phyloP scores from a whole-genome alignment of 2,329 filamentous ascomycete genomes.

The Akanthomyces muscarius region DNA sequence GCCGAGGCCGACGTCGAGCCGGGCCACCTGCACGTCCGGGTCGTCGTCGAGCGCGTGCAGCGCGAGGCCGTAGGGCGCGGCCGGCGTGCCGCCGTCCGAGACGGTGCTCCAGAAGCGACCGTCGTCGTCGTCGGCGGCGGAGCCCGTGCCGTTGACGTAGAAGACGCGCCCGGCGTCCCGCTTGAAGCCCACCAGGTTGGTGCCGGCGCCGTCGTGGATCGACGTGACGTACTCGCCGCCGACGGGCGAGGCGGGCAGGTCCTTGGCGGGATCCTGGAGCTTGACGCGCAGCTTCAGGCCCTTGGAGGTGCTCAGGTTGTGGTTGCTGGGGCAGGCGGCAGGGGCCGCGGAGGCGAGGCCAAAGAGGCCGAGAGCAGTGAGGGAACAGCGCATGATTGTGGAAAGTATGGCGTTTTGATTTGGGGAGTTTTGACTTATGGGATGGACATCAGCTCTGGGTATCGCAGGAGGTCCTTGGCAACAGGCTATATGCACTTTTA shows the following conservation, averaged over 20 bases:
- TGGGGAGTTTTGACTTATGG: too few relatives aligned
- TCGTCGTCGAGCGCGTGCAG: slow-evolving; percentile 22
- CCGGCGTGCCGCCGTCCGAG: slow-evolving; percentile 33
- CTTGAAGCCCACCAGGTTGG: slow-evolving; percentile 32
- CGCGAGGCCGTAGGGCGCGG: slow-evolving; percentile 31
- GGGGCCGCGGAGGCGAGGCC: slow-evolving; percentile 3
- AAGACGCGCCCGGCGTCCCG: slow-evolving; percentile 29
- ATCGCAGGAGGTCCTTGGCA: not conserved
- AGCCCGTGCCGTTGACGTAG: slow-evolving; percentile 41
- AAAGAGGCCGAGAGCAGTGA: slow-evolving; percentile 17
- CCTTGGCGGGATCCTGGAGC: slow-evolving; percentile 32
- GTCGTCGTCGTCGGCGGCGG: slow-evolving; percentile 24
- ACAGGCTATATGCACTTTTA: not conserved
- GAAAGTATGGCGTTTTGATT: not conserved
- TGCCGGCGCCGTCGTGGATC: slow-evolving; percentile 35
- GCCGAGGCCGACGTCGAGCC: slow-evolving; percentile 26
- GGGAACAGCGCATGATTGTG: slow-evolving; percentile 38
- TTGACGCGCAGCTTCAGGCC: slow-evolving; percentile 36
- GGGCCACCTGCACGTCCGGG: slow-evolving; percentile 24
- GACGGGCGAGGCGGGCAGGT: slow-evolving; percentile 32
- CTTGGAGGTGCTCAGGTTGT: slow-evolving; percentile 14
- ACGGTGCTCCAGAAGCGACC: slow-evolving; percentile 28
- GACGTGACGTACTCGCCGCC: slow-evolving; percentile 31
- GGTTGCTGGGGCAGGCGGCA: not conserved
- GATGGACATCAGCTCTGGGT: too few relatives aligned